Base-by-base conservation (phyloP, 345 rosid species). In the Melastoma malabathricum region DNA sequence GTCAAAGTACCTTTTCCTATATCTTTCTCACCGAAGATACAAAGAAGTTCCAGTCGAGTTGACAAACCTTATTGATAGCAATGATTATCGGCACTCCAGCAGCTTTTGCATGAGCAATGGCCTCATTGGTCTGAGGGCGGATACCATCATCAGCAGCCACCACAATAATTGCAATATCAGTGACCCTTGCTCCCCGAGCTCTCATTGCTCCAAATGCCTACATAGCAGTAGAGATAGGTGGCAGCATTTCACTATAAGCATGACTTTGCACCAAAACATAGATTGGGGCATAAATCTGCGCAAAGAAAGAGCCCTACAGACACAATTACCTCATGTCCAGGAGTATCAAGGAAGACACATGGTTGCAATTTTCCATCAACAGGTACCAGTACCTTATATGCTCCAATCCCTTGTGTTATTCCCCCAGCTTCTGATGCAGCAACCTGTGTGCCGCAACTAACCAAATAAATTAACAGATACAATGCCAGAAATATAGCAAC, bases 131-230 rank as follows among this genome's bases (percentile, higher is more conserved):
- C 65, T 92, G 98, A 60, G 98, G 98, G 52, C 95, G 89, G 60
- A 92, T 86, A 52, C 98, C 98, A 70, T 92, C 98, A 73, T 84
- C 95, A 59, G 96, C 96, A 59, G 98, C 98, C 59, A 92, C 96
- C 55, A 92, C 98, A 64, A 92, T 82, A 57, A 92, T 68, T 59
- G 84, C 93, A 56, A 92, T 87, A 61, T 92, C 98, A 39, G 98
- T 92, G 62, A 92, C 95, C 61, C 96, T 72, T 15, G 98, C 95
- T 61, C 98, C 95, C 22, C 95, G 96, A 72, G 98, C 98, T 75
- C 98, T 87, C 95, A 92, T 92, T 61, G 96, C 98, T 61, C 96
- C 98, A 79, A 92, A 92, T 63, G 96, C 96, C 98, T 92, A 73
- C 62, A 74, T 20, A 55, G 65, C 59, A 25, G 43, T 10, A 14